phyloP scores from a whole-genome alignment of 2,329 filamentous ascomycete species.

The Fusarium chaquense region DNA sequence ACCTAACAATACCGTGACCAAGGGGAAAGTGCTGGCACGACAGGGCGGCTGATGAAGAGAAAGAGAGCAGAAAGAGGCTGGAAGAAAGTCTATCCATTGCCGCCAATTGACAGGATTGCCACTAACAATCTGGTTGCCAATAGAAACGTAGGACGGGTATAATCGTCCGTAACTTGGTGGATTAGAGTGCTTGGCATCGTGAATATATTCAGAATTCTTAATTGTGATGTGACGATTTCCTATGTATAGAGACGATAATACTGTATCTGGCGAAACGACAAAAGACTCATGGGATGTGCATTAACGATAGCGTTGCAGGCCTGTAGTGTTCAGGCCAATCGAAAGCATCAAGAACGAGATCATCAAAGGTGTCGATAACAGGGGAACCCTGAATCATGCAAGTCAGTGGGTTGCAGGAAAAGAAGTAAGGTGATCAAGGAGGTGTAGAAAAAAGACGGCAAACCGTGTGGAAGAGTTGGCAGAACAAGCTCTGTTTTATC shows the following conservation, averaged over 20 bases:
- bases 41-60: constrained; percentile 17
- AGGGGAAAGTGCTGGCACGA: not conserved
- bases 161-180: constrained; percentile 16
- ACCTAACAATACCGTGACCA: constrained; percentile 1
- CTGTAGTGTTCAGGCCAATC: constrained; percentile 16
- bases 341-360: constrained; percentile 11
- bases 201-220: constrained; percentile 8
- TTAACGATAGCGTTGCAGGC: constrained; percentile 2
- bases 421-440: not conserved
- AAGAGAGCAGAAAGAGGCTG: constrained; percentile 36
- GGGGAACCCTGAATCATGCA: constrained; percentile 27
- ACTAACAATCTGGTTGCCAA: constrained; percentile 20
- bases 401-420: constrained; percentile 12
- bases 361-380: constrained; percentile 27
- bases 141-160: constrained; percentile 12
- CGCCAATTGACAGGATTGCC: constrained; percentile 26
- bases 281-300: constrained; percentile 3
- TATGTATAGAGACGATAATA: not conserved
- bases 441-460: not conserved
- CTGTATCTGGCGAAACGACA: not conserved
- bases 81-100: constrained; percentile 29
- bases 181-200: constrained; percentile 13
- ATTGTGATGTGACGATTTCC: not conserved
- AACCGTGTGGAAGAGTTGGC: not conserved
- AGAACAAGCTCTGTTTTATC: not conserved